Evolutionary conservation across 2,329 filamentous ascomycete species (phyloP), one percentile per base, ranked within the genome.

Genomic region (Hypoxylon sp.): DNA sequence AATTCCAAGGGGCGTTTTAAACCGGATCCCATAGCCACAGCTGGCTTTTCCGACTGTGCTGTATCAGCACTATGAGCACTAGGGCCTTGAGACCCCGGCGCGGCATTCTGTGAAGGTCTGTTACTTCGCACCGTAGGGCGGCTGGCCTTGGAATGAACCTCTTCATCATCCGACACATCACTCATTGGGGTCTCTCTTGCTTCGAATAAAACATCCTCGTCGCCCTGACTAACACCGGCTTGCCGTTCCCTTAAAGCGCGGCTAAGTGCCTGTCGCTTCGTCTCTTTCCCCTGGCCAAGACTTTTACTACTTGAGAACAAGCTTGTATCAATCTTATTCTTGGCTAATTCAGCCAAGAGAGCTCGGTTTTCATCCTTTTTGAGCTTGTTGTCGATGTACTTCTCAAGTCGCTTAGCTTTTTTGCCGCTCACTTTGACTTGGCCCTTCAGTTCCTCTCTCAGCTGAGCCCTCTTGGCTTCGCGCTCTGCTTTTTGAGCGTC

Each of bases 311-410:
- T 97, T 64, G 89, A 86, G 68, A 97, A 91, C 19, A 93, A 82
- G 68, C 88, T 93, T 1, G 93, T 97, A 77, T 98, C 94, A 72
- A 96, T 88, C 76, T 92, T 94, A 60, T 89, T 86, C 67, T 89
- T 86, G 17, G 93, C 92, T 27, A 99, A 86, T 78, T 96, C 94
- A 77, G 92, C 92, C 74, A 98, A 85, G 31, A 99, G 83, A 62
- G 90, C 92, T 29, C 93, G 85, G 75, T 93, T 97, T 79, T 98
- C 95, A 77, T 99, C 96, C 79, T 97, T 98, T 79, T 91, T 92
- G 50, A 99, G 84, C 85, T 99, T 99, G 65, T 88, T 96, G 75
- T 98, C 94, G 71, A 91, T 89, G 76, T 91, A 91, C 75, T 91
- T 91, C 69, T 91, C 89, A 42, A 91, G 77, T 1, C 89, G 84